phyloP scores from a whole-genome alignment of 2,329 filamentous ascomycete species.

The Knufia fluminis region DNA sequence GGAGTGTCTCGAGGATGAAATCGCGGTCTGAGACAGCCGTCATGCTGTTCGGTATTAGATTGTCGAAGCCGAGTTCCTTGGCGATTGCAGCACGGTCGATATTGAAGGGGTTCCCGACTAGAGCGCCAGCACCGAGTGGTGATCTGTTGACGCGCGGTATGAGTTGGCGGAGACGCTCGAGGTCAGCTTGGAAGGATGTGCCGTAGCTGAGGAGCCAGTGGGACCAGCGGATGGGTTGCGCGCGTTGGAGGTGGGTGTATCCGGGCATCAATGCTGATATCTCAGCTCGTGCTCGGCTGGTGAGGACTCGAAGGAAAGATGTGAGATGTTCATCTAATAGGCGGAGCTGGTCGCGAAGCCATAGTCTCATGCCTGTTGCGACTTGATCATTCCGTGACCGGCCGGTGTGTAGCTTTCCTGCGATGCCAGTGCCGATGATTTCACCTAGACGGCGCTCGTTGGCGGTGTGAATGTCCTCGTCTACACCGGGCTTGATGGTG shows the following conservation, averaged over 20 bases:
- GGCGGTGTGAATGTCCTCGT: conserved; percentile 54
- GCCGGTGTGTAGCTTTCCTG: conserved; percentile 81
- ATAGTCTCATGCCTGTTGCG: conserved; percentile 81
- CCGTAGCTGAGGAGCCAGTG: conserved; percentile 74
- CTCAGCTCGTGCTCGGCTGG: conserved; percentile 61
- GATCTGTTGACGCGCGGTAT: conserved; percentile 62
- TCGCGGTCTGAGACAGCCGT: conserved; percentile 67
- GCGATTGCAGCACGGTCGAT: conserved; percentile 74
- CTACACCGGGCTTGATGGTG: conserved; percentile 22
- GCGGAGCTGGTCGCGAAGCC: conserved; percentile 67
- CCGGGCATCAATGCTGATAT: conserved; percentile 75
- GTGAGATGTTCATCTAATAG: conserved; percentile 60
- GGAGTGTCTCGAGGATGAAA: conserved; percentile 72
- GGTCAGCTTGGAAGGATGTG: conserved; percentile 60
- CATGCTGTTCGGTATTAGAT: conserved; percentile 63
- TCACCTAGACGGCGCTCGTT: conserved; percentile 68
- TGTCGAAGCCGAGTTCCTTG: conserved; percentile 70
- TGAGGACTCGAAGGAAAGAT: conserved; percentile 60
- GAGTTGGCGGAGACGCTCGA: conserved; percentile 66
- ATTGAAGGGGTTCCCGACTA: conserved; percentile 73
- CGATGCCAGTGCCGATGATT: conserved; percentile 72
- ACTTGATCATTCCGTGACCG: conserved; percentile 87
- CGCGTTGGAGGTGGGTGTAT: conserved; percentile 80
- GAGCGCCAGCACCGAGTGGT: conserved; percentile 65
- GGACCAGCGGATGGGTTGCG: conserved; percentile 67